These are phyloP conservation scores for Aspergillus pseudoterreus DNA, from an alignment of 2,329 filamentous ascomycete genomes.

Conservation along the genomic window DNA sequence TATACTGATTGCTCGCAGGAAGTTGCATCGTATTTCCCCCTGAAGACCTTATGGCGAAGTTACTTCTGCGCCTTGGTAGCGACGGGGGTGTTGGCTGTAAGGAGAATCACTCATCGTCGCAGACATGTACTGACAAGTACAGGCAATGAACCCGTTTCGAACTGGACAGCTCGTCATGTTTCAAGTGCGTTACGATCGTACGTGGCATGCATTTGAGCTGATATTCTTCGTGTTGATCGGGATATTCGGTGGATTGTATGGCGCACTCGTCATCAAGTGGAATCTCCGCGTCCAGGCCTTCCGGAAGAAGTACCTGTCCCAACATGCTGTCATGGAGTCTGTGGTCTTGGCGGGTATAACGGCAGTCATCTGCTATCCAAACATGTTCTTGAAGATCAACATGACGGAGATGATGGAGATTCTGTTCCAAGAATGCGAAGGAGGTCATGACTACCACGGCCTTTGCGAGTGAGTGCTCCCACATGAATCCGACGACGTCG, in stretches of 20 bases:
- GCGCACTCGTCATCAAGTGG: slow-evolving; percentile 97
- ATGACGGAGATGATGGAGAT: slow-evolving; percentile 99
- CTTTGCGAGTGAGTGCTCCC: slow-evolving; percentile 66
- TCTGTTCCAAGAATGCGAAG: slow-evolving; percentile 89
- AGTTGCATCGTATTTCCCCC: slow-evolving; percentile 93
- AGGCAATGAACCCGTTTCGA: slow-evolving; percentile 94
- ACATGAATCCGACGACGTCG: neutral
- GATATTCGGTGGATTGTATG: slow-evolving; percentile 90
- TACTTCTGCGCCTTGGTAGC: slow-evolving; percentile 97
- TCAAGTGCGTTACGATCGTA: slow-evolving; percentile 89
- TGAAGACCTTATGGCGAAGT: slow-evolving; percentile 96
- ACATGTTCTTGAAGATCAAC: slow-evolving; percentile 90
- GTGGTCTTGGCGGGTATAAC: slow-evolving; percentile 78
- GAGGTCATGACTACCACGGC: slow-evolving; percentile 79
- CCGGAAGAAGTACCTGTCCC: slow-evolving; percentile 82
- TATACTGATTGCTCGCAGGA: slow-evolving; percentile 49
- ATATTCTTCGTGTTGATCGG: slow-evolving; percentile 90
- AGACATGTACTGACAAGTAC: neutral
- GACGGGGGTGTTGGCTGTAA: slow-evolving; percentile 76
- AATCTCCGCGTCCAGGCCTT: slow-evolving; percentile 88
- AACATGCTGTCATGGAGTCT: slow-evolving; percentile 82
- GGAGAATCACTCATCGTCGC: slow-evolving; percentile 16
- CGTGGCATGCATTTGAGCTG: slow-evolving; percentile 97
- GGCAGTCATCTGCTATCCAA: slow-evolving; percentile 92
- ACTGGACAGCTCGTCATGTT: slow-evolving; percentile 99